Evolutionary conservation across 345 rosid species (phyloP), one percentile per base, ranked within the genome.

Genomic region (Aquilaria sinensis): DNA sequence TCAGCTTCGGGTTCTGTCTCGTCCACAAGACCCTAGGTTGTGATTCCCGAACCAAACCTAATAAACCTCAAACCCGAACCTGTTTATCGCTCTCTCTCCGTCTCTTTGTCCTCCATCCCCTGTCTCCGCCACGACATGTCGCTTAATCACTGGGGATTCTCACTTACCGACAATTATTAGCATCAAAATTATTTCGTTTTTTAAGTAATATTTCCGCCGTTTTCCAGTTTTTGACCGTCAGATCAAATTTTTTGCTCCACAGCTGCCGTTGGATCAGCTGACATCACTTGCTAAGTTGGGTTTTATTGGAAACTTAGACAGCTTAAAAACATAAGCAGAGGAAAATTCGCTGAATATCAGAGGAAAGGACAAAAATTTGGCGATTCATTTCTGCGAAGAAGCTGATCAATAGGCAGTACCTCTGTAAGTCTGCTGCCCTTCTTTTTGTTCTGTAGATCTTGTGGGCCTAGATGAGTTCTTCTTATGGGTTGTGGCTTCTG

Each of bases 1-100:
- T 37, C 53, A 64, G 53, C 68, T 56, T 64, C 31, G 61, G 68
- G 10, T 56, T 48, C 47, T 46, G 67, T 54, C 60, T 53, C 47
- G 9, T 3, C 12, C 51, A 16, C 62, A 5, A 6, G 33, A 56
- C 58, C 16, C 58, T 8, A 57, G 60, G 60, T 9, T 46, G 12
- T 43, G 41, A 9, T 37, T 11, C 3, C 58, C 58, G 58, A 57
- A 37, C 30, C 60, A 13, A 37, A n/a, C 37, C 43, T 37, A 37
- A 54, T 32, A 56, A 56, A 9, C 46, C 43, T 56, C 59, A 33
- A 33, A 56, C 14, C 46, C 59, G 12, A 32, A 56, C 59, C 59
- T 33, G 34, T 31, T 13, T 3, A 34, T 34, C 41, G 23, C 1
- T 34, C 59, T 13, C 14, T 54, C 41, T 31, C 15, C 23, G 14